phyloP scores from a whole-genome alignment of 129 eudicot genomes.

The Scalesia atractyloides region DNA sequence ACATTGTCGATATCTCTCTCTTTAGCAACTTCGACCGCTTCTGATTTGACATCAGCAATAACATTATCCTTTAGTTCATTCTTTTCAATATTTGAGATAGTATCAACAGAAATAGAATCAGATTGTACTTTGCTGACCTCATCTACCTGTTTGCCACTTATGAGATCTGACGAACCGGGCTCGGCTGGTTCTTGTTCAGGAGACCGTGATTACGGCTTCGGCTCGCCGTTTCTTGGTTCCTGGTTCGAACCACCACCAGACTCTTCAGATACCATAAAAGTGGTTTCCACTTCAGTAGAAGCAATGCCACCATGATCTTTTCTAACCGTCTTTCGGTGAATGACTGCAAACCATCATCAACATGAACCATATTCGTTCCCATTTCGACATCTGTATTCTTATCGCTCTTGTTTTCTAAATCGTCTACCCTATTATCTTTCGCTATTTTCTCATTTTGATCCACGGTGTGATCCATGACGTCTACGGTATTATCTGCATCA shows the following conservation, averaged over 20 bases:
- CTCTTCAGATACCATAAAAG: constrained; percentile 36
- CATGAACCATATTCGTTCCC: constrained; percentile 35
- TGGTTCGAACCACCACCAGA: constrained; percentile 22
- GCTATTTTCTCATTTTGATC: constrained; percentile 9
- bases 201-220: constrained; percentile 26
- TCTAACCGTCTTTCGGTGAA: constrained; percentile 20
- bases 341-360: constrained; percentile 31
- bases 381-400: constrained; percentile 18
- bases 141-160: constrained; percentile 63
- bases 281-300: constrained; percentile 32
- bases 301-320: constrained; percentile 34
- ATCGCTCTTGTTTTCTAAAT: constrained; percentile 3
- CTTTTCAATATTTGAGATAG: constrained; percentile 68
- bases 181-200: constrained; percentile 33
- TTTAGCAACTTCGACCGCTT: constrained; percentile 55
- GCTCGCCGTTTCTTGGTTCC: constrained; percentile 42
- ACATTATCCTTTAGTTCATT: constrained; percentile 77
- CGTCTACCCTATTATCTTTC: neutral
- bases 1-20: constrained; percentile 32
- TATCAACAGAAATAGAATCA: constrained; percentile 83
- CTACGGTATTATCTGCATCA: constrained; percentile 32
- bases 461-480: constrained; percentile 4
- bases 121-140: constrained; percentile 82
- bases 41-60: constrained; percentile 68
- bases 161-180: constrained; percentile 41